These are phyloP conservation scores for Theileria annulata DNA, from an alignment of 169 alveolate species.

Conservation along the genomic window DNA sequence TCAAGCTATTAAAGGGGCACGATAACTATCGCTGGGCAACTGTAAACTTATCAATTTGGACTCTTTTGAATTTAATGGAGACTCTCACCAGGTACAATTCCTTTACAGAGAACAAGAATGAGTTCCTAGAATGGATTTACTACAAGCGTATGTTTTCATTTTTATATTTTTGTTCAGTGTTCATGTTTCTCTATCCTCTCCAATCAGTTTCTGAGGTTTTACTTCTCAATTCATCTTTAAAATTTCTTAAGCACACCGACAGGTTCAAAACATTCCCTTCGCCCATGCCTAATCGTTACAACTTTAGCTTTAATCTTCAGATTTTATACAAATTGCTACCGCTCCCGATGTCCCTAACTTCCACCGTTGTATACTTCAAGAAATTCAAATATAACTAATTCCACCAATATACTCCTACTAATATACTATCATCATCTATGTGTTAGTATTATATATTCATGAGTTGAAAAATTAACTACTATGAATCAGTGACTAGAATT, in stretches of 20 bases:
- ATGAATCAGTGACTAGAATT: no score
- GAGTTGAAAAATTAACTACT: no score
- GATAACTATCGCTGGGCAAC: neutral
- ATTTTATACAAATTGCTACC: slow-evolving; percentile 39
- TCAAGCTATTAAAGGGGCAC: slow-evolving; percentile 1
- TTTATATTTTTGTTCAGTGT: slow-evolving; percentile 23
- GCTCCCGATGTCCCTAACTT: slow-evolving; percentile 25
- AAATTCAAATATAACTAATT: slow-evolving; percentile 8
- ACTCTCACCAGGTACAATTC: slow-evolving; percentile 1
- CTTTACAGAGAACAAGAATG: neutral
- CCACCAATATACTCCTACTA: neutral
- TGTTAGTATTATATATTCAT: neutral
- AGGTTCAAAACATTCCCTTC: slow-evolving; percentile 41
- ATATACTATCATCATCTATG: neutral
- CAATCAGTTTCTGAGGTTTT: slow-evolving; percentile 33
- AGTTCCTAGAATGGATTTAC: slow-evolving; percentile 22
- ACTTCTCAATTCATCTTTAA: slow-evolving; percentile 21
- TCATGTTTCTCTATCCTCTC: slow-evolving; percentile 44
- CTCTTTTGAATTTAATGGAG: slow-evolving; percentile 3
- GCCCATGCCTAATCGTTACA: slow-evolving; percentile 61
- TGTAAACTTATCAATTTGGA: slow-evolving; percentile 7
- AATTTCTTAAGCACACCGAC: neutral
- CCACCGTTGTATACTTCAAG: slow-evolving; percentile 22
- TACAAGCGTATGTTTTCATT: slow-evolving; percentile 13
- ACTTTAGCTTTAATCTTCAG: slow-evolving; percentile 46